Percentiles rank a stretch among this genome's conserved stretches.
Evolutionary conservation across 2,329 filamentous ascomycete species (phyloP).

Genomic region (Diaporthe australafricana): DNA sequence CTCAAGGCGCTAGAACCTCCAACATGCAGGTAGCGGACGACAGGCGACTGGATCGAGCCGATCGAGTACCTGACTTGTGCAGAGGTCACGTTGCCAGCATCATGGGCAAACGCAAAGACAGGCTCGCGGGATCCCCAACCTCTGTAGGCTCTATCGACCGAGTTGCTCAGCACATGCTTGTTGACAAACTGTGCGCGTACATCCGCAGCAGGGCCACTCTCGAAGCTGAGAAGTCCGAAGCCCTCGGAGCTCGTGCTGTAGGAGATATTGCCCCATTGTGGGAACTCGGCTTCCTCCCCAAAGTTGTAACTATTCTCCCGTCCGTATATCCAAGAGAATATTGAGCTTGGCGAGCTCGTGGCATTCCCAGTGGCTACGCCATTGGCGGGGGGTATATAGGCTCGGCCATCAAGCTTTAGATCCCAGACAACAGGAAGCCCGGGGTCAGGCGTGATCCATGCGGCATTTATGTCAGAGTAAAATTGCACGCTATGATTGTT

Average conservation of each 20-base stretch:
- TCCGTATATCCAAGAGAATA: slow-evolving; percentile 37
- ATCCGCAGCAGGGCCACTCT: slow-evolving; percentile 72
- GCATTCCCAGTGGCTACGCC: not conserved
- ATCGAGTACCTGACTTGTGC: slow-evolving; percentile 77
- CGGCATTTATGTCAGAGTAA: slow-evolving; percentile 75
- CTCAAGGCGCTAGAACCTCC: slow-evolving; percentile 80
- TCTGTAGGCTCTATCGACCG: slow-evolving; percentile 72
- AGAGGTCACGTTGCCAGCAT: slow-evolving; percentile 43
- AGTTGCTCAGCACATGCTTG: slow-evolving; percentile 72
- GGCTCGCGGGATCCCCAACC: slow-evolving; percentile 79
- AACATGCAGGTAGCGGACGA: slow-evolving; percentile 80
- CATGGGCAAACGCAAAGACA: slow-evolving; percentile 80
- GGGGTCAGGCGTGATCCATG: slow-evolving; percentile 81
- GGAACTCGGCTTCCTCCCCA: slow-evolving; percentile 56
- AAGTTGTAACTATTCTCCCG: slow-evolving; percentile 35
- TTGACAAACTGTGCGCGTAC: slow-evolving; percentile 75
- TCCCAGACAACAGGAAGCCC: slow-evolving; percentile 76
- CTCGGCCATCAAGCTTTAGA: slow-evolving; percentile 52
- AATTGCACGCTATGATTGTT: slow-evolving; percentile 59
- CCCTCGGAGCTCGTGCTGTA: slow-evolving; percentile 38
- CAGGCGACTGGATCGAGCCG: slow-evolving; percentile 78
- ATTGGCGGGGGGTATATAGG: slow-evolving; percentile 54
- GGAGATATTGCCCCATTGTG: slow-evolving; percentile 56
- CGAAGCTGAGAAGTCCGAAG: slow-evolving; percentile 44
- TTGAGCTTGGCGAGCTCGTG: slow-evolving; percentile 6